Base-by-base conservation (phyloP, 2,329 filamentous ascomycete genomes). In the Botrytis galanthina region DNA sequence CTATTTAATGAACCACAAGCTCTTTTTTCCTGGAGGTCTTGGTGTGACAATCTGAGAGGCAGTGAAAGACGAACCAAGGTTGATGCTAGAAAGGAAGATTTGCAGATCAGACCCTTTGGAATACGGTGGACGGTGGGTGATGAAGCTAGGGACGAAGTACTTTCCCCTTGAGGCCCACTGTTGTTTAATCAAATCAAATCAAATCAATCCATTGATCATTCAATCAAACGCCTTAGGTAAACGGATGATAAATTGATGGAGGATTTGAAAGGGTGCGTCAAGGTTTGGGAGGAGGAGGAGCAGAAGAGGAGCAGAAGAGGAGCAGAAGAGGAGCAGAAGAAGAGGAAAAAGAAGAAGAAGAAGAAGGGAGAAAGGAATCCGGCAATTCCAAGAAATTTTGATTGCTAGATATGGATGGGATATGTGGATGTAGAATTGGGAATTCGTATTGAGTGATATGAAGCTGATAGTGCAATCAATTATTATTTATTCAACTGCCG, bases 81-180 rank as follows among this genome's bases (percentile, higher is more conserved):
- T 71, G 44, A 64, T 71, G 70, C 70, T 57, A 39, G 70, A 67
- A 66, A 29, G 35, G 60, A 72, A 67, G 61, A 59, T 66, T 54
- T 66, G 59, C 35, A 66, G 70, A 72, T 72, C 46, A 63, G 70
- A 72, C 70, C 70, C 70, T 71, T 51, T 51, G 70, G 32, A 71
- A 66, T 71, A 62, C 70, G 60, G 59, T 54, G 70, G 46, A 63
- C 46, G 57, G 51, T 57, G 51, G 51, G n/a, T 57, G 37, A 39
- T 51, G 60, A 66, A 62, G 54, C 54, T 46, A 29, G 51, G 51
- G 18, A 37, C 62, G 68, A 71, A 71, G 44, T 39, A 71, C 59
- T 66, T 70, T 71, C 68, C 59, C 57, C 68, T 46, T 44, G 54
- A 42, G 22, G 44, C 48, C 44, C 59, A 32, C 68, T 70, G 35